phyloP scores from a whole-genome alignment of 2,329 filamentous ascomycete genomes.

The Neonectria punicea region DNA sequence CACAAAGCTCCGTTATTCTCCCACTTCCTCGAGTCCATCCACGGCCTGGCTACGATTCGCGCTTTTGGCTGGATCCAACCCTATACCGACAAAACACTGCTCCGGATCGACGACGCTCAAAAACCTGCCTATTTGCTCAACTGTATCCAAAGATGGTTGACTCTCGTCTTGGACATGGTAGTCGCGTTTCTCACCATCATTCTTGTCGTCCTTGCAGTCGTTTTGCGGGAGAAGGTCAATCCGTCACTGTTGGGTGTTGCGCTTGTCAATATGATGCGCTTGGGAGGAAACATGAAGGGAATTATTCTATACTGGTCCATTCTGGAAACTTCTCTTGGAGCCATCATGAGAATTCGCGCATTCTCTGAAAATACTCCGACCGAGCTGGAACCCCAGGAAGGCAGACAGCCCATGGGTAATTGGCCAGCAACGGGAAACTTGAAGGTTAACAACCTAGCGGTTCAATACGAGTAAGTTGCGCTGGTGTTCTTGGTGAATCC shows the following conservation, averaged over 20 bases:
- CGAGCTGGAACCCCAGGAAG: conserved; percentile 35
- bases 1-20: conserved; percentile 48
- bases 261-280: conserved; percentile 49
- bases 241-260: conserved; percentile 51
- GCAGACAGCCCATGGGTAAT: conserved; percentile 11
- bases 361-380: conserved; percentile 42
- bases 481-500: background rate
- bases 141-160: conserved; percentile 64
- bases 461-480: conserved; percentile 43
- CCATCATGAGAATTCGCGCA: conserved; percentile 42
- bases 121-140: conserved; percentile 64
- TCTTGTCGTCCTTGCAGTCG: conserved; percentile 51
- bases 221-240: conserved; percentile 44
- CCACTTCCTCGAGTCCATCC: conserved; percentile 47
- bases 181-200: conserved; percentile 59
- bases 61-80: conserved; percentile 52
- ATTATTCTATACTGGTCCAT: conserved; percentile 45
- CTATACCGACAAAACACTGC: conserved; percentile 50
- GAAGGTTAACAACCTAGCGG: conserved; percentile 37
- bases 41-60: conserved; percentile 49
- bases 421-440: conserved; percentile 42
- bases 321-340: conserved; percentile 46
- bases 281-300: conserved; percentile 41
- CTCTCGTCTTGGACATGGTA: conserved; percentile 61
- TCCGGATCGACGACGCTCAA: conserved; percentile 58